Percentiles rank a stretch among this genome's conserved stretches.
Evolutionary conservation across 2,329 filamentous ascomycete species (phyloP).

Genomic region (Claviceps spartinae): DNA sequence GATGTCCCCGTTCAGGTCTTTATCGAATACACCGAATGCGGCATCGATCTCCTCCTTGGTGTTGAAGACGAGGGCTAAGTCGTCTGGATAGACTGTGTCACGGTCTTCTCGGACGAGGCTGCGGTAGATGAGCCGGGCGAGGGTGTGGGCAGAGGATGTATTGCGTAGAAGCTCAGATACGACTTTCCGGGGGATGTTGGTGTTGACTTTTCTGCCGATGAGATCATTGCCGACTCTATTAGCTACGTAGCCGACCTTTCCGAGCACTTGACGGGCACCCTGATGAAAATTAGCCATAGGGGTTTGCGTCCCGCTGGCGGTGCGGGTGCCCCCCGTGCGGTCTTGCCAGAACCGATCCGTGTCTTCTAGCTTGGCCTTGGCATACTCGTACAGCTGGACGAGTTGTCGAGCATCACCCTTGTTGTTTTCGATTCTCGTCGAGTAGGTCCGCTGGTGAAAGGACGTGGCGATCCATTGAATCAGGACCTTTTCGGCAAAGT

Average conservation of each 20-base stretch:
- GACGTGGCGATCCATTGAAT: slow-evolving; percentile 91
- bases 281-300: slow-evolving; percentile 61
- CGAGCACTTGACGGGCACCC: slow-evolving; percentile 61
- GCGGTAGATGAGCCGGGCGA: slow-evolving; percentile 78
- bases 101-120: slow-evolving; percentile 65
- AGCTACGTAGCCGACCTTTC: slow-evolving; percentile 73
- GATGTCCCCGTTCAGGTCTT: slow-evolving; percentile 92
- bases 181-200: slow-evolving; percentile 72
- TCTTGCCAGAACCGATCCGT: slow-evolving; percentile 36
- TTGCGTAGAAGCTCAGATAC: slow-evolving; percentile 63
- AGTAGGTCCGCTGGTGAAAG: slow-evolving; percentile 84
- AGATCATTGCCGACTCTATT: slow-evolving; percentile 83
- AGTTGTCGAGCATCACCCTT: slow-evolving; percentile 67
- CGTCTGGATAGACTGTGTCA: slow-evolving; percentile 65
- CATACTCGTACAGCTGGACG: slow-evolving; percentile 50
- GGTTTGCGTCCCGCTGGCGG: slow-evolving; percentile 52
- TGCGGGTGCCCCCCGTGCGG: slow-evolving; percentile 15
- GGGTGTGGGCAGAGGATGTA: slow-evolving; percentile 62
- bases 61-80: slow-evolving; percentile 66
- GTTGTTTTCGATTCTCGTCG: slow-evolving; percentile 80
- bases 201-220: slow-evolving; percentile 60
- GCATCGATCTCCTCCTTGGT: slow-evolving; percentile 76
- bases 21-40: slow-evolving; percentile 87
- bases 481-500: slow-evolving; percentile 82
- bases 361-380: slow-evolving; percentile 55